phyloP scores from a whole-genome alignment of 2,329 filamentous ascomycete genomes.

The Ceratocystis lukuohia region DNA sequence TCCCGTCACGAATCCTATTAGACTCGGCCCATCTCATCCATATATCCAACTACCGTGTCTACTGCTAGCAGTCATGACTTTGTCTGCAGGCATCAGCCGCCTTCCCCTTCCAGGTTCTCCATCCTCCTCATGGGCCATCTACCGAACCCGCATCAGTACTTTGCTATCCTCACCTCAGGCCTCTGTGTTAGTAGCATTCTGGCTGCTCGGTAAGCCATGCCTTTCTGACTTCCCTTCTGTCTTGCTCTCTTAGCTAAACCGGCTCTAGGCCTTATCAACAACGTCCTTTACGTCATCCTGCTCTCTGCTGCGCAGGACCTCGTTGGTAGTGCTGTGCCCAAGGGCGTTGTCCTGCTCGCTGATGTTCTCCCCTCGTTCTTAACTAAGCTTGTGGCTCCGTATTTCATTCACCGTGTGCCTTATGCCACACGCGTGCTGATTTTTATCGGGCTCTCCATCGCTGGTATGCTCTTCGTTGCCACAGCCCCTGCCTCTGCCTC shows the following conservation, averaged over 20 bases:
- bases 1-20: neutral
- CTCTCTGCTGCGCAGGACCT: conserved; percentile 91
- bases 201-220: conserved; percentile 63
- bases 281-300: conserved; percentile 94
- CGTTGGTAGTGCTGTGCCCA: conserved; percentile 70
- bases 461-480: conserved; percentile 81
- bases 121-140: conserved; percentile 59
- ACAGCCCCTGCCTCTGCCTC: conserved; percentile 48
- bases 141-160: conserved; percentile 49
- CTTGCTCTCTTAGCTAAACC: conserved; percentile 16
- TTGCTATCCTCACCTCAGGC: conserved; percentile 55
- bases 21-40: neutral
- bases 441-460: conserved; percentile 62
- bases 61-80: neutral
- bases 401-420: conserved; percentile 80
- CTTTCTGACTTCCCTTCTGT: too few relatives aligned
- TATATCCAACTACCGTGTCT: neutral
- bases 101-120: conserved; percentile 46
- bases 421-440: conserved; percentile 62
- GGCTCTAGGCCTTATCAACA: conserved; percentile 54
- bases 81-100: conserved; percentile 25
- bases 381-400: conserved; percentile 77
- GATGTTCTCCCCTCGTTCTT: conserved; percentile 83
- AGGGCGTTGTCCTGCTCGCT: conserved; percentile 82
- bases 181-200: conserved; percentile 68